Conservation (phyloP, 345 rosid genomes). For the Populus simonii region DNA sequence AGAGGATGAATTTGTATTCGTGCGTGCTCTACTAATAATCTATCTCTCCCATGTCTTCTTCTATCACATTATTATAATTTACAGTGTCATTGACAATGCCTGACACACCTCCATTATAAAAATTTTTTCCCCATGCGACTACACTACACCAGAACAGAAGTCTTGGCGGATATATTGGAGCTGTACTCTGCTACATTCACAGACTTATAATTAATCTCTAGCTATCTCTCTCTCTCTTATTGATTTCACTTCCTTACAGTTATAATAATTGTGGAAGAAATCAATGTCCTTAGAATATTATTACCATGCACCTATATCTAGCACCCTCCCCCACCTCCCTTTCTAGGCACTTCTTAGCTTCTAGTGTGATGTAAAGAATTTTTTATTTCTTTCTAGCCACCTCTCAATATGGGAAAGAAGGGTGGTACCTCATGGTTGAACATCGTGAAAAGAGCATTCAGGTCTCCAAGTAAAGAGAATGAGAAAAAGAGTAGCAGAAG, state of each 20-base stretch:
- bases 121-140: slow-evolving; percentile 14
- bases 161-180: slow-evolving; percentile 23
- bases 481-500: slow-evolving; percentile 45
- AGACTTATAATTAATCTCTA: neutral
- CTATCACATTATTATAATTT: neutral
- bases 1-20: slow-evolving; percentile 49
- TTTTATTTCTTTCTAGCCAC: neutral
- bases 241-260: neutral
- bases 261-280: neutral
- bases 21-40: slow-evolving; percentile 26
- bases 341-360: neutral
- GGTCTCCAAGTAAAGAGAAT: slow-evolving; percentile 17
- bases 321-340: neutral
- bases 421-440: slow-evolving; percentile 22
- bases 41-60: slow-evolving; percentile 20
- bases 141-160: slow-evolving; percentile 5
- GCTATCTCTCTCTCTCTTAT: neutral
- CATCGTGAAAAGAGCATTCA: slow-evolving; percentile 27
- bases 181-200: slow-evolving; percentile 8
- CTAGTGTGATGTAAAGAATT: neutral
- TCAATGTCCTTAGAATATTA: neutral
- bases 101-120: slow-evolving; percentile 12
- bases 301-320: neutral
- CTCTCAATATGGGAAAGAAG: slow-evolving; percentile 18
- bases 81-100: slow-evolving; percentile 1